Percentiles rank a stretch among this genome's conserved stretches.
These are phyloP conservation scores for Leishmania aethiopica DNA, from an alignment of 208 protist genomes.

Conservation along the genomic window DNA sequence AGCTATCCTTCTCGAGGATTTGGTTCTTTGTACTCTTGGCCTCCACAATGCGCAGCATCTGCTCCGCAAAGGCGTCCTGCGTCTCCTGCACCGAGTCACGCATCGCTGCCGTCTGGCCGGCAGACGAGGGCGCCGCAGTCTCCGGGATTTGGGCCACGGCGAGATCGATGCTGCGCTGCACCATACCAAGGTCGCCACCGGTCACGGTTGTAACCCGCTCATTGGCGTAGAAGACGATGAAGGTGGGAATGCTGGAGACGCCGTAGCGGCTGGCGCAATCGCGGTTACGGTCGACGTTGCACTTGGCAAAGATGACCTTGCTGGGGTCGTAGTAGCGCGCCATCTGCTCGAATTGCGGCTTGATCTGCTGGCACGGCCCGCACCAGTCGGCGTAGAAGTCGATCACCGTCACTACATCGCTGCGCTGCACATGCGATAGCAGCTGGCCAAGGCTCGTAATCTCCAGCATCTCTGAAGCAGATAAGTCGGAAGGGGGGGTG, in stretches of 20 bases:
- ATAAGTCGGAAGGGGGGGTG: neutral
- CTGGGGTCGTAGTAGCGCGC: slow-evolving; percentile 44
- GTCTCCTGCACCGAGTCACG: neutral
- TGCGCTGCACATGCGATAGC: slow-evolving; percentile 43
- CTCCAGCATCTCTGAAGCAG: slow-evolving; percentile 54
- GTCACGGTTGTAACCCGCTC: slow-evolving; percentile 45
- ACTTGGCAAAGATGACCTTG: slow-evolving; percentile 74
- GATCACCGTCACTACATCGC: slow-evolving; percentile 63
- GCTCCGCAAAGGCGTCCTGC: slow-evolving; percentile 45
- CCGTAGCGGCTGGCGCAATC: slow-evolving; percentile 61
- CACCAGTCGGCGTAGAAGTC: slow-evolving; percentile 93
- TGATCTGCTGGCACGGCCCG: slow-evolving; percentile 80
- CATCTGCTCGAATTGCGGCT: slow-evolving; percentile 70
- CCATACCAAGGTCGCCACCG: slow-evolving; percentile 52
- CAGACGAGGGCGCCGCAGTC: neutral
- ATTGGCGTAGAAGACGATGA: slow-evolving; percentile 72
- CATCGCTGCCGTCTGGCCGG: neutral
- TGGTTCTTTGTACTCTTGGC: slow-evolving; percentile 43
- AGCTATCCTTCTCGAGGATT: slow-evolving; percentile 43
- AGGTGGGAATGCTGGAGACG: slow-evolving; percentile 73
- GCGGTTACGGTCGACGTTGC: slow-evolving; percentile 80
- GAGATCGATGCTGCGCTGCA: slow-evolving; percentile 66
- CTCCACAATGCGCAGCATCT: slow-evolving; percentile 58
- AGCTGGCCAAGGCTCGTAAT: slow-evolving; percentile 75
- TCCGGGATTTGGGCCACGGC: slow-evolving; percentile 26